phyloP scores from a whole-genome alignment of 345 rosid genomes.

The Eutrema japonicum region DNA sequence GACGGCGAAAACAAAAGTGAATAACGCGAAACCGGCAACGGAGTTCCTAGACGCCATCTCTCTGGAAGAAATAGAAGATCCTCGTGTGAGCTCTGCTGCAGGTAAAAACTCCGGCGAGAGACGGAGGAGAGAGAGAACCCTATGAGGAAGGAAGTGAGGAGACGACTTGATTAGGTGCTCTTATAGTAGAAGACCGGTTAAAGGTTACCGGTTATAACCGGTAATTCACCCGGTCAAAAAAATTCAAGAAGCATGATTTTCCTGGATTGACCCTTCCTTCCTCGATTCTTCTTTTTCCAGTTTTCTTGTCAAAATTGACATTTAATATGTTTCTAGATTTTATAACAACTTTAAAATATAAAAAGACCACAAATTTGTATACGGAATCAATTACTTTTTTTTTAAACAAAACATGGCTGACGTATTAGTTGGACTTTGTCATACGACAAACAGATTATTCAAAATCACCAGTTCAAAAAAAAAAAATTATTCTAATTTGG shows the following conservation, averaged over 20 bases:
- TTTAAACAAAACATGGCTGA: no score
- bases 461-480: no score
- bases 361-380: no score
- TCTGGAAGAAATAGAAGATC: neutral
- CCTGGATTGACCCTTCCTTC: conserved; percentile 28
- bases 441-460: no score
- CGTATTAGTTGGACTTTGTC: no score
- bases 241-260: conserved; percentile 13
- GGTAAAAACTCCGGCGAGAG: conserved; percentile 27
- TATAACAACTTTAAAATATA: neutral
- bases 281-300: neutral
- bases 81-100: neutral
- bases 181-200: conserved; percentile 32
- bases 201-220: conserved; percentile 33
- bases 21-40: conserved; percentile 35
- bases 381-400: no score
- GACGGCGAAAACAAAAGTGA: conserved; percentile 45
- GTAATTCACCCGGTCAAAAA: conserved; percentile 24
- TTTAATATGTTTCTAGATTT: conserved; percentile 26
- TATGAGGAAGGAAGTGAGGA: neutral
- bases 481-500: no score
- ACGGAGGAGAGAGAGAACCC: conserved; percentile 18
- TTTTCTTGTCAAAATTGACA: conserved; percentile 42
- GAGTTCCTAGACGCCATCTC: conserved; percentile 33
- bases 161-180: conserved; percentile 26